Evolutionary conservation across 441 rosid genomes (phyloP), one percentile per base, ranked within the genome.

Genomic region (Daphne laureola): DNA sequence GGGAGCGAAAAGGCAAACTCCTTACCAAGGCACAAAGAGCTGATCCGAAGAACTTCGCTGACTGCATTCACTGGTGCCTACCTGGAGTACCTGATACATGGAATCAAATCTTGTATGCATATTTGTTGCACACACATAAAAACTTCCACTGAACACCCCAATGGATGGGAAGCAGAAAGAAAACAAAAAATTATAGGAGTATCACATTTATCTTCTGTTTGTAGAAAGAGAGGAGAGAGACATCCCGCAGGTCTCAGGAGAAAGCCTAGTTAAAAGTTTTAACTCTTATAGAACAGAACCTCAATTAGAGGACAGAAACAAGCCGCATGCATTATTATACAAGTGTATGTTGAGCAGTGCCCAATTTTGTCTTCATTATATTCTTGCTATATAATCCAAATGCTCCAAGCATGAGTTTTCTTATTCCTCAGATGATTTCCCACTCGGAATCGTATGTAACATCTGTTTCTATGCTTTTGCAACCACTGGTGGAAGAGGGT

Each of bases 1-100:
- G 92, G 1, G 96, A 83, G 61, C 67, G 84, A 17, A 84, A 82
- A 66, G 97, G 92, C 16, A 86, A 82, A 68, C 88, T 93, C 35
- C 70, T 93, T 69, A 82, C 83, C 11, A 78, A 82, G 66, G 83
- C 80, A 57, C 80, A 91, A 51, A 78, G 80, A 73, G 71, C 84
- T 26, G 70, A 92, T 63, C 92, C 96, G 0, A 81, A 77, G 62
- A 65, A 43, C 13, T 80, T 82, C 67, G 90, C 92, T 0, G 97
- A 93, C 62, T 90, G 99, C 77, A 85, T 87, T 48, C 99, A 90
- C 17, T 93, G 99, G 97, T 87, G 97, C 67, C 79, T 93, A 67
- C 93, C 96, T 3, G 97, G 97, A 55, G 82, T 90, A 54, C 96
- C 93, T 54, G 97, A 93, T 70, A 72, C 87, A 9, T 87, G 97